Percentiles rank a stretch among this genome's conserved stretches.
Conservation (phyloP, 495 filamentous ascomycete genomes). For the Podospora anserina region DNA sequence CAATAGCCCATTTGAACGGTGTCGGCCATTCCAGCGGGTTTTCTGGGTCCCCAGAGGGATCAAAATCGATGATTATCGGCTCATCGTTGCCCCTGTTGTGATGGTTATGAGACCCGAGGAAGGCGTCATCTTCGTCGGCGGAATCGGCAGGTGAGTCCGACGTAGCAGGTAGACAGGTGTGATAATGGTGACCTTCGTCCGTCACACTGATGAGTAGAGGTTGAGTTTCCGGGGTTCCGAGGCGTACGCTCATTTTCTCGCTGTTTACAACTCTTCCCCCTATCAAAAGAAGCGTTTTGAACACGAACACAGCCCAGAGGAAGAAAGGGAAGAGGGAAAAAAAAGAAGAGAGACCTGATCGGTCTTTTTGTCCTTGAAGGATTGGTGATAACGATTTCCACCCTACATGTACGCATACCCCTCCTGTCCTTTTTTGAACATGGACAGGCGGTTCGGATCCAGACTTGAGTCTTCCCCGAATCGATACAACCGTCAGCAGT, state of each 20-base stretch:
- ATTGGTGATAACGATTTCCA: background rate
- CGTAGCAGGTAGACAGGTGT: slow-evolving; percentile 1
- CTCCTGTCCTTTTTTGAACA: background rate
- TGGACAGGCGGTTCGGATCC: background rate
- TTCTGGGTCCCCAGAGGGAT: slow-evolving; percentile 49
- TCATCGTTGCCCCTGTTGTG: slow-evolving; percentile 10
- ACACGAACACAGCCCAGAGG: background rate
- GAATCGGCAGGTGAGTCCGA: background rate
- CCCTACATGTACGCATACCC: no score
- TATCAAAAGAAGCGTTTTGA: background rate
- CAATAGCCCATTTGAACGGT: slow-evolving; percentile 49
- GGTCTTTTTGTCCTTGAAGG: background rate
- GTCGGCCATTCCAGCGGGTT: slow-evolving; percentile 53
- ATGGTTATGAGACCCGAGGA: background rate
- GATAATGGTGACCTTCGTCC: slow-evolving; percentile 17
- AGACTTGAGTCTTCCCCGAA: background rate
- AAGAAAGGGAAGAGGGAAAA: background rate
- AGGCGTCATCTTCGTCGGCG: background rate
- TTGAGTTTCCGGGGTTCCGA: slow-evolving; percentile 13
- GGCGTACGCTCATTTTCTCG: background rate
- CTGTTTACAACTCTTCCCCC: background rate
- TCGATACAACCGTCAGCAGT: background rate
- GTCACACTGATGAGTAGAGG: slow-evolving; percentile 14
- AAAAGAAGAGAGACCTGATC: background rate
- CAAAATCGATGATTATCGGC: slow-evolving; percentile 41